Percentiles rank a stretch among this genome's conserved stretches.
Evolutionary conservation across 495 filamentous ascomycete species (phyloP).

Genomic region (Penicillium salamii): DNA sequence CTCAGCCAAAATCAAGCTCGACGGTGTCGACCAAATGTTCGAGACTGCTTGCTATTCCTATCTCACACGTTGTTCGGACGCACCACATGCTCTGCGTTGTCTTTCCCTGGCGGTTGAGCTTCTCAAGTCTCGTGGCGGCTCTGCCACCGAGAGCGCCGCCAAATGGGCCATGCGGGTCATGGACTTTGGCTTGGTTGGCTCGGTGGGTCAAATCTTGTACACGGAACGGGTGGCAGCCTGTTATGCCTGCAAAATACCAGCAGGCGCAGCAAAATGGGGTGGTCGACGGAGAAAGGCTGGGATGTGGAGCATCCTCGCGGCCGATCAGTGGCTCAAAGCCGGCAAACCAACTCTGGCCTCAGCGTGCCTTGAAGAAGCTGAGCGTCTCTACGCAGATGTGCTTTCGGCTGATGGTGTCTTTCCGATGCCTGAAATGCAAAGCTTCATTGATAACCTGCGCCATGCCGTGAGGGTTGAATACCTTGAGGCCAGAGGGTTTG

Average conservation of each 20-base stretch:
- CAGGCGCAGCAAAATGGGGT: slow-evolving; percentile 63
- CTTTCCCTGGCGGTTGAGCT: slow-evolving; percentile 77
- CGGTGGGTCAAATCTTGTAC: slow-evolving; percentile 73
- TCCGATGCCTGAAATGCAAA: slow-evolving; percentile 52
- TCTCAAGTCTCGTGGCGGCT: slow-evolving; percentile 70
- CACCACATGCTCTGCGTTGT: slow-evolving; percentile 74
- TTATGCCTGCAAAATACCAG: slow-evolving; percentile 68
- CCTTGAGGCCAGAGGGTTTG: slow-evolving; percentile 36
- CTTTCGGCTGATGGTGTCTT: slow-evolving; percentile 55
- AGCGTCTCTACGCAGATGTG: slow-evolving; percentile 62
- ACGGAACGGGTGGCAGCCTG: slow-evolving; percentile 82
- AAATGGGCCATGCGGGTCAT: slow-evolving; percentile 78
- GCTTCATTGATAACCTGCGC: slow-evolving; percentile 59
- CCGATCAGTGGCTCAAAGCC: slow-evolving; percentile 76
- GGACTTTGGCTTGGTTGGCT: slow-evolving; percentile 70
- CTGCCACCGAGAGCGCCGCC: slow-evolving; percentile 81
- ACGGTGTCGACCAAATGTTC: slow-evolving; percentile 78
- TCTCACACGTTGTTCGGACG: slow-evolving; percentile 72
- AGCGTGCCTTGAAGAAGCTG: slow-evolving; percentile 66
- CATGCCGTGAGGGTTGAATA: slow-evolving; percentile 55
- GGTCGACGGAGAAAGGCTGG: slow-evolving; percentile 76
- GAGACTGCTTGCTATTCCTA: slow-evolving; percentile 91
- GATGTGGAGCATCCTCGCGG: slow-evolving; percentile 81
- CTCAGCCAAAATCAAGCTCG: slow-evolving; percentile 68
- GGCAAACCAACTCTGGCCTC: slow-evolving; percentile 68